Conservation (phyloP, 2,329 filamentous ascomycete species). For the Hawksworthiomyces lignivorus region DNA sequence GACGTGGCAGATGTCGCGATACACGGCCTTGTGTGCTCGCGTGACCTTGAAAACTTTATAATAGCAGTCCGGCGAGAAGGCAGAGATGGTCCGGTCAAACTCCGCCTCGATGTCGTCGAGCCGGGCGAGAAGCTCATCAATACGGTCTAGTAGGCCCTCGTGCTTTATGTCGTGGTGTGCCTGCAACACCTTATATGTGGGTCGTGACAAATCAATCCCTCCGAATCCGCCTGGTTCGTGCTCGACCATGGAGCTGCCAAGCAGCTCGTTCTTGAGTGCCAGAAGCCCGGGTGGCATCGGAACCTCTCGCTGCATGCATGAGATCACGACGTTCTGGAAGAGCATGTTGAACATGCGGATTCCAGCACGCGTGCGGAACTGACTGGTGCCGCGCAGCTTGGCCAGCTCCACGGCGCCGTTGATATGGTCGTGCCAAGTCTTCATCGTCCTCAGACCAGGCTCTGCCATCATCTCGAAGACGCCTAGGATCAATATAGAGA, state of each 20-base stretch:
- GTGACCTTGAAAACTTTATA: conserved; percentile 34
- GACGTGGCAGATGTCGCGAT: conserved; percentile 35
- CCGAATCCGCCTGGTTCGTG: conserved; percentile 23
- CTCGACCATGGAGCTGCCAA: conserved; percentile 24
- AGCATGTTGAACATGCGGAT: conserved; percentile 48
- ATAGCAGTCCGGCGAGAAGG: conserved; percentile 33
- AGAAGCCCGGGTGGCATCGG: conserved; percentile 41
- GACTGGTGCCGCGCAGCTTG: conserved; percentile 38
- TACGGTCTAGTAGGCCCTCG: conserved; percentile 25
- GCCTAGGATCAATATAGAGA: conserved; percentile 44
- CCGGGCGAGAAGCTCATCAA: conserved; percentile 32
- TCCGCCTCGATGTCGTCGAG: conserved; percentile 34
- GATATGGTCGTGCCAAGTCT: conserved; percentile 46
- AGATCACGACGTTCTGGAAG: conserved; percentile 42
- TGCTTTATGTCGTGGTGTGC: conserved; percentile 37
- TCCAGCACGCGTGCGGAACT: conserved; percentile 38
- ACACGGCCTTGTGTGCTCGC: conserved; percentile 32
- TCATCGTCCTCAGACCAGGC: conserved; percentile 35
- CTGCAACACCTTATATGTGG: conserved; percentile 38
- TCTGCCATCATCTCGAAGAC: conserved; percentile 48
- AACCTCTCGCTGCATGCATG: conserved; percentile 41
- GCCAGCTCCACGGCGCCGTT: conserved; percentile 44
- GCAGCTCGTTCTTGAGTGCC: conserved; percentile 37
- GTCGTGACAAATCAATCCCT: conserved; percentile 34
- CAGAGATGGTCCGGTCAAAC: conserved; percentile 30